These are phyloP conservation scores for Fusarium austroafricanum DNA, from an alignment of 2,329 filamentous ascomycete species.

Conservation along the genomic window DNA sequence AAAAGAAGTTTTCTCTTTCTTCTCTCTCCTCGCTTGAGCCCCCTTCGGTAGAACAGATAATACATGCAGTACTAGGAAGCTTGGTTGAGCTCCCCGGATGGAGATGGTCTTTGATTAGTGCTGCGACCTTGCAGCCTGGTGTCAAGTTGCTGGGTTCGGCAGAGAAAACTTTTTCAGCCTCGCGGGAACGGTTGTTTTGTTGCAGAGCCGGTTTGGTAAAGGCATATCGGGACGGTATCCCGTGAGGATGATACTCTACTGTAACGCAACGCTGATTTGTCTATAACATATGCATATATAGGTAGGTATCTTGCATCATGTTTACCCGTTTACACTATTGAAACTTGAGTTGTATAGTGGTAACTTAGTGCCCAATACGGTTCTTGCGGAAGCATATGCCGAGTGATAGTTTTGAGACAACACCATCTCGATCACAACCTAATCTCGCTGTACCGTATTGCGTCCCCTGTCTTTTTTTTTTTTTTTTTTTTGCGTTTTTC, in stretches of 20 bases:
- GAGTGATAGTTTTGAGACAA: neutral
- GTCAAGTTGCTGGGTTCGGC: slow-evolving; percentile 32
- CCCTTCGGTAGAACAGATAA: neutral
- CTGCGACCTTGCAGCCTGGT: slow-evolving; percentile 26
- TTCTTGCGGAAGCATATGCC: slow-evolving; percentile 2
- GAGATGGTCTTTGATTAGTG: slow-evolving; percentile 18
- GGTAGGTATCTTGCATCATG: neutral
- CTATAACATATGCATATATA: neutral
- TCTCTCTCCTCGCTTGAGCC: neutral
- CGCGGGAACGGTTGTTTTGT: slow-evolving; percentile 12
- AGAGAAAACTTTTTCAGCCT: slow-evolving; percentile 18
- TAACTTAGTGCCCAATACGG: neutral
- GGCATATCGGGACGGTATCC: slow-evolving; percentile 3
- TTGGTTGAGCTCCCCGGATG: slow-evolving; percentile 13
- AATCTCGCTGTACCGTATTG: slow-evolving; percentile 18
- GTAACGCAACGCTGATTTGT: slow-evolving; percentile 9
- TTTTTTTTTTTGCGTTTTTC: neutral
- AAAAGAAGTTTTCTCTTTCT: slow-evolving; percentile 11
- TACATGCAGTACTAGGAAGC: slow-evolving; percentile 1
- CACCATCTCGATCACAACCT: neutral
- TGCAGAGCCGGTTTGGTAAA: neutral
- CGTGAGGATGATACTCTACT: slow-evolving; percentile 4
- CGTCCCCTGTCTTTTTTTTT: neutral
- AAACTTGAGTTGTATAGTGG: neutral
- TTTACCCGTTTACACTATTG: neutral